Evolutionary conservation across 768 basidiomycete species (phyloP), one percentile per base, ranked within the genome.

Genomic region (Mycena leptocephala): DNA sequence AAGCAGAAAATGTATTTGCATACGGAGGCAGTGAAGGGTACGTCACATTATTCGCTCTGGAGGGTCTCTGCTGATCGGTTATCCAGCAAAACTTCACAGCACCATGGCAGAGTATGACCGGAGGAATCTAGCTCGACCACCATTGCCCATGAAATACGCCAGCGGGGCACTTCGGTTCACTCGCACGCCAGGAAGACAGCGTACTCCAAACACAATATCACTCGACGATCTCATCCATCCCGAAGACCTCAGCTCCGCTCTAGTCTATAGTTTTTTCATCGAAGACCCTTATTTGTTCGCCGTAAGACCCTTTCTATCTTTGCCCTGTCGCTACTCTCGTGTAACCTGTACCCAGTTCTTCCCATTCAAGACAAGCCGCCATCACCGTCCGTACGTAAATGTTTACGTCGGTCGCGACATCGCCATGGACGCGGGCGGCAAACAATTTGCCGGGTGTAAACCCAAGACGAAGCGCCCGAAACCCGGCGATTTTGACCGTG

Each of bases 231-330:
- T 68, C 33, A 56, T 68, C 13, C 53, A 56, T 13, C 53, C 67
- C 11, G 9, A 68, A 6, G 33, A 56, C 5, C 67, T 68, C 51
- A 8, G 24, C 10, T 24, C 33, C 10, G 67, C 67, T 13, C 33
- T 68, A 5, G 53, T 68, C 24, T 68, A 37, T n/a, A 33, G 48
- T 1, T 68, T 55, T 20, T 68, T 53, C 67, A 53, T 68, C 67
- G 67, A 68, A n/a, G 35, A 53, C 26, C 48, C 53, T 33, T 26
- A 32, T 41, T 56, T 68, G 37, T 68, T 68, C 20, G 35, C 35
- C 22, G 53, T 37, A 68, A 37, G 2, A 18, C 33, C 2, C 32
- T n/a, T 20, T 66, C 43, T 11, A 5, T 4, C 30, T 14, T 22
- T 26, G 24, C 32, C 3, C 30, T 16, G 24, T 46, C 28, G 11